Percentiles rank a stretch among this genome's conserved stretches.
These are phyloP conservation scores for Fusarium fracticaudum DNA, from an alignment of 2,329 filamentous ascomycete genomes.

Conservation along the genomic window DNA sequence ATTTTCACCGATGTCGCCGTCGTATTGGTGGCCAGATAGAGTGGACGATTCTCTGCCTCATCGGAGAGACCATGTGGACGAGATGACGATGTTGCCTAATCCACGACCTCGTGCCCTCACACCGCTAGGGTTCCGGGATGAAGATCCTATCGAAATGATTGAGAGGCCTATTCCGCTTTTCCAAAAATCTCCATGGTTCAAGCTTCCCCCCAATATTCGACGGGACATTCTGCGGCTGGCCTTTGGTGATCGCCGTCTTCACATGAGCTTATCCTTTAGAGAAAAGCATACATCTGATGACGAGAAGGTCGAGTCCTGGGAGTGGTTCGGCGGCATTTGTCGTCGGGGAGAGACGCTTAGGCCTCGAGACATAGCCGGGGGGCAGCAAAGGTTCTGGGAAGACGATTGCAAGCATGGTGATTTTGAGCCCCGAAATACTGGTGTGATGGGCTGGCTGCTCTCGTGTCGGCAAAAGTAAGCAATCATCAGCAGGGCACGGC, in stretches of 20 bases:
- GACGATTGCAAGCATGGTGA: neutral
- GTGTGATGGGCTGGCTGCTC: neutral
- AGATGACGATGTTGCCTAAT: neutral
- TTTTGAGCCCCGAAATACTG: neutral
- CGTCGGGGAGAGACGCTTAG: neutral
- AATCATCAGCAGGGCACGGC: neutral
- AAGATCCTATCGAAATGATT: neutral
- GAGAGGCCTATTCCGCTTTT: neutral
- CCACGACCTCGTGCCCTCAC: neutral
- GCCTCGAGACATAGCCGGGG: neutral
- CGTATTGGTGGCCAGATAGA: neutral
- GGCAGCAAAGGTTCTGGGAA: neutral
- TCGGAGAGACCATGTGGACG: neutral
- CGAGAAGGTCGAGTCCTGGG: neutral
- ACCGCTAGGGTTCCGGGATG: neutral
- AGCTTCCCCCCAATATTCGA: neutral
- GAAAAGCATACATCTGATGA: neutral
- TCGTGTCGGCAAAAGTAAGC: slow-evolving; percentile 17
- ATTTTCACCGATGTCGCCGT: neutral
- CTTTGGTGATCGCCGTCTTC: neutral
- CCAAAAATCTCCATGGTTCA: slow-evolving; percentile 1
- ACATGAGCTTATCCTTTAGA: neutral
- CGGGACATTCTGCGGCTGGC: neutral
- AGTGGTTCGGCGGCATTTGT: neutral
- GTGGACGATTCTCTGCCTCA: neutral